phyloP scores from a whole-genome alignment of 2,329 filamentous ascomycete genomes.

The Trichoderma citrinoviride region DNA sequence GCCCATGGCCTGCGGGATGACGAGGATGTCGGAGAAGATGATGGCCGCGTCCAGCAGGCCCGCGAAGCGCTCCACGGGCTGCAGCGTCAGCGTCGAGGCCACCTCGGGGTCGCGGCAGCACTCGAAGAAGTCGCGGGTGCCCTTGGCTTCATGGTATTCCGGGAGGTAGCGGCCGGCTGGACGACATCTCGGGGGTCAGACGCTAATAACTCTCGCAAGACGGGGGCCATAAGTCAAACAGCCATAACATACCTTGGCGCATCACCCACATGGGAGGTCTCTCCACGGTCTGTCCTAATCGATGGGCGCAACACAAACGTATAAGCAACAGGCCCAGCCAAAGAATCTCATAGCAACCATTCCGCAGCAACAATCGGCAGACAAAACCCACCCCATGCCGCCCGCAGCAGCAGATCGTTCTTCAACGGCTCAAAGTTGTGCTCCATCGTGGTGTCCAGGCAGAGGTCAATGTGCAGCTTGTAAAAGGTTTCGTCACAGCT shows the following conservation, averaged over 20 bases:
- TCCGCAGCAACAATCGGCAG: conserved; percentile 23
- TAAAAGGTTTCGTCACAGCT: background rate
- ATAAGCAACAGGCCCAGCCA: background rate
- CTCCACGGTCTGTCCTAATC: conserved; percentile 79
- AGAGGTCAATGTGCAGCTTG: background rate
- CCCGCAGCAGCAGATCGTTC: conserved; percentile 88
- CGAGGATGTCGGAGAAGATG: conserved; percentile 98
- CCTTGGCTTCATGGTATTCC: conserved; percentile 96
- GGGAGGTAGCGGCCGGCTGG: conserved; percentile 93
- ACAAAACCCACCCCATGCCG: conserved; percentile 70
- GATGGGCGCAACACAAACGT: conserved; percentile 22
- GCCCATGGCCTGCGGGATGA: conserved; percentile 95
- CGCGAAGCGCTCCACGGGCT: conserved; percentile 87
- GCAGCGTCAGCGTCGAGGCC: conserved; percentile 87
- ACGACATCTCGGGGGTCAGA: background rate
- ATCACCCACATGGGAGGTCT: conserved; percentile 98
- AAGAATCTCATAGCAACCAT: conserved; percentile 1
- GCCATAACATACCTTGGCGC: conserved; percentile 87
- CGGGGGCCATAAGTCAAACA: too few relatives aligned
- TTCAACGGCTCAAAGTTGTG: conserved; percentile 77
- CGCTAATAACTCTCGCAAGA: background rate
- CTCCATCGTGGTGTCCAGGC: conserved; percentile 50
- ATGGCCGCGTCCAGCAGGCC: conserved; percentile 95
- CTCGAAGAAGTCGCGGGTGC: conserved; percentile 88
- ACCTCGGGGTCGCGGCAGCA: conserved; percentile 93